These are phyloP conservation scores for Piper longum DNA, from an alignment of 164 flowering plant genomes.

Conservation along the genomic window DNA sequence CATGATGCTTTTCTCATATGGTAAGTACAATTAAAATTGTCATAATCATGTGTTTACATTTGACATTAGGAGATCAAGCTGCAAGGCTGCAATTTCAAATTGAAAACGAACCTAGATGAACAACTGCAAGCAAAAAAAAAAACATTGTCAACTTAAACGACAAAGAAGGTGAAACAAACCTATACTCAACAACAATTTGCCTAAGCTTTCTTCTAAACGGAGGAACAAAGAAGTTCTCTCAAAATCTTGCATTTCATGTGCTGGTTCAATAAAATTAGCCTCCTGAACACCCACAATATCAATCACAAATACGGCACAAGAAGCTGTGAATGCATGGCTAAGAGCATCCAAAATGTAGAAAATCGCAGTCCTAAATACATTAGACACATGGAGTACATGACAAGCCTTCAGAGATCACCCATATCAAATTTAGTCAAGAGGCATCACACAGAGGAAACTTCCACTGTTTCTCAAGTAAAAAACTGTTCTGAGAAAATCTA, in stretches of 20 bases:
- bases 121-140: not conserved
- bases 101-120: not conserved
- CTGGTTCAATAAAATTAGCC: slow-evolving; percentile 94
- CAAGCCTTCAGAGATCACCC: no score
- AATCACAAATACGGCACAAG: slow-evolving; percentile 4
- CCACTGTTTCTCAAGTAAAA: no score
- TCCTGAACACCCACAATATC: slow-evolving; percentile 62
- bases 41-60: no score
- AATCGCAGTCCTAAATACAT: slow-evolving; percentile 38
- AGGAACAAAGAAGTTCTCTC: slow-evolving; percentile 69
- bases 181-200: slow-evolving; percentile 60
- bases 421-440: no score
- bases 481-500: no score
- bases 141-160: not conserved
- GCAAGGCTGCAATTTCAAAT: not conserved
- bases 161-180: slow-evolving; percentile 31
- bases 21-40: no score
- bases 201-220: slow-evolving; percentile 65
- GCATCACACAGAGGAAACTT: no score
- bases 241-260: slow-evolving; percentile 97
- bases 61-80: no score
- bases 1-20: no score
- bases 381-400: no score
- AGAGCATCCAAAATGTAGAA: slow-evolving; percentile 46
- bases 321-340: not conserved